These are phyloP conservation scores for Diutina sp. DNA, from an alignment of 1,139 yeast genomes.

Conservation along the genomic window DNA sequence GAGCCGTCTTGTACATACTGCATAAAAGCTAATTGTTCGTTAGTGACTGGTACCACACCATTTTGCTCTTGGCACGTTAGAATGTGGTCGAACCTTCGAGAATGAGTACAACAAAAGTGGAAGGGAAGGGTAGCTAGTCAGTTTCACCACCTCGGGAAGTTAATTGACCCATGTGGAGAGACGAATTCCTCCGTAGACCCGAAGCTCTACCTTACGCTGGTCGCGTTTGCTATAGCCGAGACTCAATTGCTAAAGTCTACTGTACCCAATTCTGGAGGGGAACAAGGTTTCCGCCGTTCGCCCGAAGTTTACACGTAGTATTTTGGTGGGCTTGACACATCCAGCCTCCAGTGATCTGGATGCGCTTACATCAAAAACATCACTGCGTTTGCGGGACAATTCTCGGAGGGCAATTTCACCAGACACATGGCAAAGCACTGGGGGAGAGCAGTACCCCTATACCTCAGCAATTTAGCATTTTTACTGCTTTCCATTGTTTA, in stretches of 20 bases:
- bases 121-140: too few species aligned
- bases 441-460: not conserved
- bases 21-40: too few species aligned
- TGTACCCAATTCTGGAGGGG: not conserved
- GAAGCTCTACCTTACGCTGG: not conserved
- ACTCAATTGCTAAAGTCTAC: not conserved
- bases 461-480: too few species aligned
- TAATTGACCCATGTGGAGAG: not conserved
- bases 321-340: not conserved
- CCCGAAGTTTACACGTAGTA: not conserved
- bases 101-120: not conserved
- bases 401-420: not conserved
- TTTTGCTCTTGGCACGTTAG: not conserved
- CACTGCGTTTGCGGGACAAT: not conserved
- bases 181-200: not conserved
- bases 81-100: not conserved
- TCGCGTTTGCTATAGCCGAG: not conserved
- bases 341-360: not conserved
- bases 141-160: too few species aligned
- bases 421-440: not conserved
- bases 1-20: too few species aligned
- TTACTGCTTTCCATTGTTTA: not conserved
- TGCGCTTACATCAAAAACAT: not conserved
- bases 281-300: not conserved
- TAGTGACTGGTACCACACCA: not conserved